A percentile compares a stretch with the other conserved stretches of the same genome.
These are phyloP conservation scores for Lippia alba DNA, from an alignment of 305 asterid genomes.

Conservation along the genomic window DNA sequence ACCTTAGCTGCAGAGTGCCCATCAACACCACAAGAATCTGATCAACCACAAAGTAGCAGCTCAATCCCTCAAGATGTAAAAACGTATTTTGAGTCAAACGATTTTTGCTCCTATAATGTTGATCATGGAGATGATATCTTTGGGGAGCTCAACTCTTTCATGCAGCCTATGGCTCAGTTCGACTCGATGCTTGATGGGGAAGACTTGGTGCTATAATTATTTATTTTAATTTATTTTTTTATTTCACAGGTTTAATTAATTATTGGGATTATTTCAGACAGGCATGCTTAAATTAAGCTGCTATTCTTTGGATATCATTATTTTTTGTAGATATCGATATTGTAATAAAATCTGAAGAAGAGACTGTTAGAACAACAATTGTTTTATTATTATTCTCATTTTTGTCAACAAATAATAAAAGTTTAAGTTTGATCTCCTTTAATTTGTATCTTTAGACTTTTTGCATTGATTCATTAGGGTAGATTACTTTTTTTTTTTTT, in stretches of 20 bases:
- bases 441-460: neutral
- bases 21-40: neutral
- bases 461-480: neutral
- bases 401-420: conserved; percentile 9
- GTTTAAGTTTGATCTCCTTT: neutral
- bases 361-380: conserved; percentile 17
- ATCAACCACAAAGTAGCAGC: neutral
- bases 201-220: conserved; percentile 34
- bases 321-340: conserved; percentile 38
- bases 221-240: neutral
- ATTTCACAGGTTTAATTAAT: too few relatives aligned
- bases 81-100: neutral
- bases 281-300: conserved; percentile 15
- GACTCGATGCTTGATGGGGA: conserved; percentile 52
- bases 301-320: conserved; percentile 33
- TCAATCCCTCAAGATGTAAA: conserved; percentile 11
- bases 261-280: neutral
- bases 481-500: too few relatives aligned
- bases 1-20: conserved; percentile 29
- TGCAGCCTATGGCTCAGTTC: conserved; percentile 67
- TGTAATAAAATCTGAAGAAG: conserved; percentile 35
- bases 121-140: conserved; percentile 36
- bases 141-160: conserved; percentile 69
- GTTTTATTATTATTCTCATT: conserved; percentile 13
- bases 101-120: neutral